phyloP scores from a whole-genome alignment of 768 basidiomycete species.

The Tephrocybe rancida region DNA sequence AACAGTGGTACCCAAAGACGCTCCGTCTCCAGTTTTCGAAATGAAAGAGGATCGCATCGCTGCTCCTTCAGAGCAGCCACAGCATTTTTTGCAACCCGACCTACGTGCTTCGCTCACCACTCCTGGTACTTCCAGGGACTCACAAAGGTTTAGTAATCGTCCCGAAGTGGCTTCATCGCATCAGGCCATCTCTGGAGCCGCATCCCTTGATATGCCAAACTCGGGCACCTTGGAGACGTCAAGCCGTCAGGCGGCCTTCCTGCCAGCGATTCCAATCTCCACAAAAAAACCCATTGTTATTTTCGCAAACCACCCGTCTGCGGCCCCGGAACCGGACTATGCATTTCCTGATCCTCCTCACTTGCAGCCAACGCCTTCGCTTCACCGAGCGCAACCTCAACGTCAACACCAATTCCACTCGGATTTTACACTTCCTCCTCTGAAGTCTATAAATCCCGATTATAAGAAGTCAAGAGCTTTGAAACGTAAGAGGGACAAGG shows the following conservation, averaged over 20 bases:
- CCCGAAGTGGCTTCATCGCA: background rate
- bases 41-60: background rate
- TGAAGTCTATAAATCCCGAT: conserved; percentile 57
- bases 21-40: background rate
- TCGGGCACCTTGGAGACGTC: background rate
- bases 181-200: background rate
- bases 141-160: background rate
- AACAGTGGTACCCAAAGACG: background rate
- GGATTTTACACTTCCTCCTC: conserved; percentile 55
- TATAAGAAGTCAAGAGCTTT: conserved; percentile 40
- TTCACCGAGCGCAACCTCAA: conserved; percentile 20
- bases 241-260: background rate
- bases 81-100: background rate
- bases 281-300: conserved; percentile 12
- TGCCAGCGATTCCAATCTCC: background rate
- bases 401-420: conserved; percentile 43
- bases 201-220: background rate
- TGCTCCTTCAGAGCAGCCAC: background rate
- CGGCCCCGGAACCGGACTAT: conserved; percentile 7
- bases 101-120: no score
- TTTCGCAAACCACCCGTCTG: conserved; percentile 8
- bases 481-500: conserved; percentile 46
- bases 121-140: no score
- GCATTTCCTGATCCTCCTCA: conserved; percentile 9
- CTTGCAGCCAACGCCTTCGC: conserved; percentile 8